These are phyloP conservation scores for Cercospora sesami DNA, from an alignment of 2,329 filamentous ascomycete genomes.

Conservation along the genomic window DNA sequence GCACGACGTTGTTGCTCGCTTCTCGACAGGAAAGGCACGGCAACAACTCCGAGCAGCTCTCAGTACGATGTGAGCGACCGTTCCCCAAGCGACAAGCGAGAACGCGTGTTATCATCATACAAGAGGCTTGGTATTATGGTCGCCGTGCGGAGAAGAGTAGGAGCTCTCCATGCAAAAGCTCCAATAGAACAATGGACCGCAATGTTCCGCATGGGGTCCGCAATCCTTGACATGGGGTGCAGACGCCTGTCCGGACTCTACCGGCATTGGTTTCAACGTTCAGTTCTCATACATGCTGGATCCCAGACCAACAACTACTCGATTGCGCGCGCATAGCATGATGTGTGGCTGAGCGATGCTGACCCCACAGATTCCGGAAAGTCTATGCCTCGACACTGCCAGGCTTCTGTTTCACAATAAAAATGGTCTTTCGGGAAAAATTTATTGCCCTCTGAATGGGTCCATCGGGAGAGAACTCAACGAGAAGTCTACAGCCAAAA, in stretches of 20 bases:
- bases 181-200: constrained; percentile 9
- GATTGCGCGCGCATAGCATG: constrained; percentile 5
- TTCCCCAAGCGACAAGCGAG: constrained; percentile 4
- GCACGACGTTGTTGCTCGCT: background rate
- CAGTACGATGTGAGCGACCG: background rate
- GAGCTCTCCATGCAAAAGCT: constrained; percentile 1
- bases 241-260: background rate
- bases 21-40: background rate
- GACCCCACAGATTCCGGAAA: background rate
- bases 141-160: constrained; percentile 2
- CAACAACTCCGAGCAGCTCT: background rate
- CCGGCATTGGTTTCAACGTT: background rate
- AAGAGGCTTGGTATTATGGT: background rate
- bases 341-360: constrained; percentile 1
- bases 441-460: background rate
- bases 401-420: background rate
- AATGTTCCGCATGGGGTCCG: background rate
- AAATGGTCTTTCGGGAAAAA: background rate
- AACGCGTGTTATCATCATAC: background rate
- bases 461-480: background rate
- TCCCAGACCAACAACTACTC: background rate
- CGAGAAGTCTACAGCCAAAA: background rate
- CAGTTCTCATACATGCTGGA: background rate
- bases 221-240: background rate
- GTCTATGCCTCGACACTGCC: background rate